Percentiles rank a stretch among this genome's conserved stretches.
Evolutionary conservation across 1,139 yeast genomes (phyloP).

Genomic region (Suhomyces ambrosiae): DNA sequence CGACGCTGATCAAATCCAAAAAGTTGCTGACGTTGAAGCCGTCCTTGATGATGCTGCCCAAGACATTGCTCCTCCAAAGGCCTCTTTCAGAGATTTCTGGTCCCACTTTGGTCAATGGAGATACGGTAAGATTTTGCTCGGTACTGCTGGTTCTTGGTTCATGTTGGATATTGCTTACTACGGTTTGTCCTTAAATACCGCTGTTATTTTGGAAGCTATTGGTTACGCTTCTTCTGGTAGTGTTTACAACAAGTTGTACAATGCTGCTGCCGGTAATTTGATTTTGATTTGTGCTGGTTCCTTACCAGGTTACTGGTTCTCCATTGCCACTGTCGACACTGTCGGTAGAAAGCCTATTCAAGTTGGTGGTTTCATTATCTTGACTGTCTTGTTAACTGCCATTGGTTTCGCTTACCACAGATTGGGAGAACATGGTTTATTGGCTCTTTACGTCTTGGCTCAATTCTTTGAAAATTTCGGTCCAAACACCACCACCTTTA

Average conservation of each 20-base stretch:
- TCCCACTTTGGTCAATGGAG: conserved; percentile 84
- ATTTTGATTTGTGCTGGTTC: conserved; percentile 90
- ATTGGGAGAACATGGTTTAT: conserved; percentile 61
- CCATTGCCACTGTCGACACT: conserved; percentile 74
- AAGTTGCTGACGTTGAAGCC: conserved; percentile 61
- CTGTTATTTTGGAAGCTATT: conserved; percentile 79
- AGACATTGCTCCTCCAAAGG: conserved; percentile 56
- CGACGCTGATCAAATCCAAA: conserved; percentile 54
- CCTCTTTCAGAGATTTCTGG: conserved; percentile 61
- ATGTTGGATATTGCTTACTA: conserved; percentile 93
- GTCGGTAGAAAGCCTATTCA: conserved; percentile 85
- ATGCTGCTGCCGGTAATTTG: conserved; percentile 85
- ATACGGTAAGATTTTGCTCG: conserved; percentile 79
- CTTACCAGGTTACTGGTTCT: conserved; percentile 86
- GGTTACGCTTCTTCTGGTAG: conserved; percentile 62
- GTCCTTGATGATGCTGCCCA: conserved; percentile 51
- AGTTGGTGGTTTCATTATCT: conserved; percentile 66
- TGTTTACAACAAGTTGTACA: conserved; percentile 65
- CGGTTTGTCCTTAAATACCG: conserved; percentile 81
- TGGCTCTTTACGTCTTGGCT: conserved; percentile 72
- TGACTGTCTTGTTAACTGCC: conserved; percentile 67
- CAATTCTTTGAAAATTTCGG: conserved; percentile 91
- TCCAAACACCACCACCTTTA: conserved; percentile 94
- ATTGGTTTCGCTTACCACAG: conserved; percentile 82
- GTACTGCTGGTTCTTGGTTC: conserved; percentile 98